phyloP scores from a whole-genome alignment of 2,329 filamentous ascomycete genomes.

The Fusarium napiforme region DNA sequence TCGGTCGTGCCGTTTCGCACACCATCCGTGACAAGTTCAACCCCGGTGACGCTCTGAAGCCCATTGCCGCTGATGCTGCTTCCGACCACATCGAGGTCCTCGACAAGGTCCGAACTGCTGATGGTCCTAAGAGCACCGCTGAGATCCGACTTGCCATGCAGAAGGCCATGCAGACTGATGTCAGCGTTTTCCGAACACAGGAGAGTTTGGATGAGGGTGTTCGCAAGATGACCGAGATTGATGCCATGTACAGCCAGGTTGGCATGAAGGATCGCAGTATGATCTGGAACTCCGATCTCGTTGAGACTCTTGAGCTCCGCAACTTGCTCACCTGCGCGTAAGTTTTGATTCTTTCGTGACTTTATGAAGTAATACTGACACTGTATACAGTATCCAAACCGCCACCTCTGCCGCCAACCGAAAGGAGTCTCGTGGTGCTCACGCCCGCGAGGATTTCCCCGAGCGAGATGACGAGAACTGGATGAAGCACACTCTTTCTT shows the following conservation, averaged over 20 bases:
- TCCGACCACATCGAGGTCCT: conserved; percentile 87
- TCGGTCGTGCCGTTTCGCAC: conserved; percentile 96
- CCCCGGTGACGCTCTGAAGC: conserved; percentile 82
- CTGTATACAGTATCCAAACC: conserved; percentile 77
- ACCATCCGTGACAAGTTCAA: conserved; percentile 95
- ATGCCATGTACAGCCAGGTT: conserved; percentile 81
- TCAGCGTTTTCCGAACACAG: conserved; percentile 95
- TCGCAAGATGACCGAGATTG: conserved; percentile 84
- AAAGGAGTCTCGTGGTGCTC: conserved; percentile 96
- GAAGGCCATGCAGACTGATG: conserved; percentile 97
- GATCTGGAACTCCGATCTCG: conserved; percentile 99
- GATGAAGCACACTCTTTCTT: conserved; percentile 99
- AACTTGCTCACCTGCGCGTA: conserved; percentile 97
- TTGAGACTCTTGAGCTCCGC: conserved; percentile 94
- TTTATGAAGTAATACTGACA: conserved; percentile 21
- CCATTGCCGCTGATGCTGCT: conserved; percentile 85
- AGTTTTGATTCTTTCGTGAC: conserved; percentile 53
- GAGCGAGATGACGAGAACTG: conserved; percentile 95
- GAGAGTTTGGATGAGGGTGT: conserved; percentile 95
- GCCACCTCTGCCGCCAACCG: conserved; percentile 89
- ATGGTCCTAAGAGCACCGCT: conserved; percentile 86
- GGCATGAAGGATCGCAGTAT: conserved; percentile 98
- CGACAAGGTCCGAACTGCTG: conserved; percentile 84
- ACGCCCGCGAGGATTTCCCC: conserved; percentile 96
- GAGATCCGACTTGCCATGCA: conserved; percentile 94